Evolutionary conservation across 75 land plant genomes (phyloP).

Genomic region (Pinus tabuliformis): DNA sequence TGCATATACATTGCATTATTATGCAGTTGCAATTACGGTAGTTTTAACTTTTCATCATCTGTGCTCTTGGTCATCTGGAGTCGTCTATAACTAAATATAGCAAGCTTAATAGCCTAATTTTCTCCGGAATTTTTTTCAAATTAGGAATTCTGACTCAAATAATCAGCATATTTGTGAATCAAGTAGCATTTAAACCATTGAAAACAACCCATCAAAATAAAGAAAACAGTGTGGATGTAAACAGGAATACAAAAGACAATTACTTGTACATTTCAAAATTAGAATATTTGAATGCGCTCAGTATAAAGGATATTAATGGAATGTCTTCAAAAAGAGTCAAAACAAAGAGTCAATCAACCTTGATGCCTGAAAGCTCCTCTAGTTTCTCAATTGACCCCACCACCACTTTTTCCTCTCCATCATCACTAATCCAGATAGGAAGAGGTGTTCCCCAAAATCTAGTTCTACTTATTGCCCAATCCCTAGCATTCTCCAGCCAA

Average conservation of each 20-base stretch:
- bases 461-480: slow-evolving; percentile 96
- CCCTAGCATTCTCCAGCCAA: slow-evolving; percentile 99
- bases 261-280: background rate
- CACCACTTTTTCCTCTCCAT: slow-evolving; percentile 79
- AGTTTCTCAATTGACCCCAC: slow-evolving; percentile 85
- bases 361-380: slow-evolving; percentile 85
- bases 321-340: background rate
- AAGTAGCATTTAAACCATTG: background rate
- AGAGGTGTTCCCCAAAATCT: slow-evolving; percentile 99
- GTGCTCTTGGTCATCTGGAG: no score
- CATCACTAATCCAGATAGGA: slow-evolving; percentile 93
- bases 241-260: background rate
- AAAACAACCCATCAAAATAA: background rate
- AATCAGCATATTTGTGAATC: no score
- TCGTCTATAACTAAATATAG: no score
- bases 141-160: no score
- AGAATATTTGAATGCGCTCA: background rate
- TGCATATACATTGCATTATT: no score
- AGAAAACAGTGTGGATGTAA: background rate
- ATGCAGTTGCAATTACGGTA: no score
- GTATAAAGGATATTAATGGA: background rate
- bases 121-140: no score
- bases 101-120: no score
- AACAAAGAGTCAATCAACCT: slow-evolving; percentile 40
- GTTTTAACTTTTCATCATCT: no score